Conservation (phyloP, 1,139 yeast genomes). For the Blastobotrys proliferans region DNA sequence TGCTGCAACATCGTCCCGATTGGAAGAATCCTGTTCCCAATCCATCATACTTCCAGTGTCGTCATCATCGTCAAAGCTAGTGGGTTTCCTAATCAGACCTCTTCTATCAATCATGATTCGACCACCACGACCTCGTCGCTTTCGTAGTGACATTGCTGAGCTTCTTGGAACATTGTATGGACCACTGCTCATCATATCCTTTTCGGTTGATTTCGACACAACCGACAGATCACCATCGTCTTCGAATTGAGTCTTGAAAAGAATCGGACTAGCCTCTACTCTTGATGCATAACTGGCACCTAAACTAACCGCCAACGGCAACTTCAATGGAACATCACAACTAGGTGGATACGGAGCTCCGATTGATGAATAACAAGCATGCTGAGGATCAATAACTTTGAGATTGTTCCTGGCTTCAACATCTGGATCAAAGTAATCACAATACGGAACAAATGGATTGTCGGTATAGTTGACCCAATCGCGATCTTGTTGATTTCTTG, state of each 20-base stretch:
- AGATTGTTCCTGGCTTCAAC: slow-evolving; percentile 30
- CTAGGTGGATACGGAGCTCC: slow-evolving; percentile 71
- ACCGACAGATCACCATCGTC: slow-evolving; percentile 23
- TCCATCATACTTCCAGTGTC: slow-evolving; percentile 18
- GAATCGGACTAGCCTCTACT: slow-evolving; percentile 28
- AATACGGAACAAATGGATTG: slow-evolving; percentile 84
- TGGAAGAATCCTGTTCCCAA: slow-evolving; percentile 15
- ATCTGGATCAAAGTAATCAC: slow-evolving; percentile 57
- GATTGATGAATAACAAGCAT: slow-evolving; percentile 77
- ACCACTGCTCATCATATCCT: slow-evolving; percentile 25
- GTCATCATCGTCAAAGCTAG: slow-evolving; percentile 24
- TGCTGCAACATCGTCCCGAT: slow-evolving; percentile 20
- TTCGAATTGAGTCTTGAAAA: slow-evolving; percentile 21
- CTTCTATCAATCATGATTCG: slow-evolving; percentile 71
- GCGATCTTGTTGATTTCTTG: slow-evolving; percentile 65
- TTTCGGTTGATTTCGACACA: slow-evolving; percentile 23
- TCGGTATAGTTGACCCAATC: slow-evolving; percentile 83
- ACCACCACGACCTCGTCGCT: slow-evolving; percentile 71
- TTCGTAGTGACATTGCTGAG: slow-evolving; percentile 52
- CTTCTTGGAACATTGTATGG: slow-evolving; percentile 31
- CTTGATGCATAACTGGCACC: slow-evolving; percentile 30
- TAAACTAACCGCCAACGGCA: slow-evolving; percentile 29
- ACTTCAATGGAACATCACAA: slow-evolving; percentile 34
- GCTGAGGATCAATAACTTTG: slow-evolving; percentile 51
- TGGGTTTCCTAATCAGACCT: slow-evolving; percentile 34